Evolutionary conservation across 129 eudicot genomes (phyloP).

Genomic region (Artemisia annua): DNA sequence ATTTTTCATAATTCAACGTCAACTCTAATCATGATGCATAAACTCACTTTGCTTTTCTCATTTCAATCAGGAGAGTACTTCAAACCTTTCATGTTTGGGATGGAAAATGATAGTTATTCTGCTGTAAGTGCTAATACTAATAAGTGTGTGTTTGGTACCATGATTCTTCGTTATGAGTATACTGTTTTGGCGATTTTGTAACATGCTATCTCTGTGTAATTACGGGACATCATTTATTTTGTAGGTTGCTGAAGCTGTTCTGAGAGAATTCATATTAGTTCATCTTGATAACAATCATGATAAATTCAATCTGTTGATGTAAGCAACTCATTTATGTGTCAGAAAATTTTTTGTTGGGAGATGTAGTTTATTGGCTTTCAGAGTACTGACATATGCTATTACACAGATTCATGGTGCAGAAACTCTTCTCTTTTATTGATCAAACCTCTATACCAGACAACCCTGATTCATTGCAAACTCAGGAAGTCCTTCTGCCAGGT

Average conservation of each 20-base stretch:
- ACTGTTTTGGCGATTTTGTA: background rate
- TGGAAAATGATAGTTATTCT: slow-evolving; percentile 58
- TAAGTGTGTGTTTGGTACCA: slow-evolving; percentile 3
- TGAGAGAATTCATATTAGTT: slow-evolving; percentile 75
- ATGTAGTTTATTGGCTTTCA: background rate
- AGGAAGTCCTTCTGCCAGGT: slow-evolving; percentile 87
- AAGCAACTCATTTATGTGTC: slow-evolving; percentile 33
- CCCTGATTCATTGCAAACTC: slow-evolving; percentile 87
- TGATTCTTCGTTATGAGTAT: background rate
- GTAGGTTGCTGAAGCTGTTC: slow-evolving; percentile 82
- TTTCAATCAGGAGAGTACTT: slow-evolving; percentile 69
- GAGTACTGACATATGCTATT: slow-evolving; percentile 24
- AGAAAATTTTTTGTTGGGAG: too few relatives aligned
- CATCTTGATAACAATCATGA: slow-evolving; percentile 87
- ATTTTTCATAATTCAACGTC: background rate
- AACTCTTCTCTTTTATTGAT: slow-evolving; percentile 84
- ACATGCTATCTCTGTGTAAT: background rate
- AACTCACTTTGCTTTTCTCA: slow-evolving; percentile 12
- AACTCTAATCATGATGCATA: slow-evolving; percentile 5
- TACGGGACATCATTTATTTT: slow-evolving; percentile 11
- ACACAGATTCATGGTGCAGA: slow-evolving; percentile 88
- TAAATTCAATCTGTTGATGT: slow-evolving; percentile 89
- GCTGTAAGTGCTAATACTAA: slow-evolving; percentile 52
- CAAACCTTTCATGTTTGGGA: slow-evolving; percentile 67
- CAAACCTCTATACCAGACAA: slow-evolving; percentile 93